Evolutionary conservation across 441 rosid genomes (phyloP), one percentile per base, ranked within the genome.

Genomic region (Cnidoscolus chayamansa): DNA sequence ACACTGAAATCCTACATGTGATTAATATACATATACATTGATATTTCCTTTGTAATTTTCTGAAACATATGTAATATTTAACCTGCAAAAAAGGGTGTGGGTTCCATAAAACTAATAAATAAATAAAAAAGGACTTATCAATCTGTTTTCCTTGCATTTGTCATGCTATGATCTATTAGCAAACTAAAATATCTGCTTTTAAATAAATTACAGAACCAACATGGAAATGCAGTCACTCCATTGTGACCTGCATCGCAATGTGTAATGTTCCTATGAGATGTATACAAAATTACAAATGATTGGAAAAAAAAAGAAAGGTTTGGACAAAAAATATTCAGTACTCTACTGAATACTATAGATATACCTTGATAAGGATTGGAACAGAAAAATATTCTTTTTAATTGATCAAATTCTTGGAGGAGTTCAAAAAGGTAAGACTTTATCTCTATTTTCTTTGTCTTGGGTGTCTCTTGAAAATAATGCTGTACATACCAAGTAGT

Each of bases 191-290:
- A 54, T 57, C 66, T 66, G 67, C 25, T 40, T 48, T 68, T 45
- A 43, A 65, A 25, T 53, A 37, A 11, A 55, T 6, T 30, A 31
- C 48, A 7, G 59, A 58, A 47, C 54, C 17, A 53, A 13, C 32
- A 25, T 10, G 45, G 62, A 62, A 13, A 64, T 54, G 72, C 10
- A 68, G 56, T 86, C 81, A 85, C 72, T 87, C 86, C 74, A 92
- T 94, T 7, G 91, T 88, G 58, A 88, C 92, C 98, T 94, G 86
- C 80, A 81, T 47, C 53, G 60, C 58, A 63, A 74, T 43, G 49
- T 31, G 61, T 58, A 47, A 59, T 37, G 25, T 55, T 71, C 74
- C 58, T n/a, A 30, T 19, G 35, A 68, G 37, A 40, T 55, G 57
- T 60, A 37, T 62, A 51, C 25, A 25, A 25, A 25, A 25, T 25